Percentiles rank a stretch among this genome's conserved stretches.
phyloP scores from a whole-genome alignment of 805 yeast genomes.

The Spathaspora gorwiae region DNA sequence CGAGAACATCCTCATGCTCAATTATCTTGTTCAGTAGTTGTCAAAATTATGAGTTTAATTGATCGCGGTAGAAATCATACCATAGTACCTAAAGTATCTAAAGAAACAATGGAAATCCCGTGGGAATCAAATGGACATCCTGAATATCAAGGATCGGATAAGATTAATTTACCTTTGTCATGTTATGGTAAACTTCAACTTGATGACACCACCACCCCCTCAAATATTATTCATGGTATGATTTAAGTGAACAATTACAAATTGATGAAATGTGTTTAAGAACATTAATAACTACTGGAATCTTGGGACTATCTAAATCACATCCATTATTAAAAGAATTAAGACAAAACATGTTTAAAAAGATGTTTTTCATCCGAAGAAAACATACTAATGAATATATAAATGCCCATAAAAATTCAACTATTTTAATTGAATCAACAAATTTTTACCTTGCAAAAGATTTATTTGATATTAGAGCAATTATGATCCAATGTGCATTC shows the following conservation, averaged over 20 bases:
- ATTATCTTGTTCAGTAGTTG: slow-evolving; percentile 17
- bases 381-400: slow-evolving; percentile 9
- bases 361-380: slow-evolving; percentile 20
- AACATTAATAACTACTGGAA: slow-evolving; percentile 27
- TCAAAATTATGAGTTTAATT: slow-evolving; percentile 32
- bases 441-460: slow-evolving; percentile 20
- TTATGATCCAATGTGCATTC: slow-evolving; percentile 30
- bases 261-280: slow-evolving; percentile 32
- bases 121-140: slow-evolving; percentile 26
- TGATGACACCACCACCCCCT: slow-evolving; percentile 1
- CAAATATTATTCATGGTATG: slow-evolving; percentile 45
- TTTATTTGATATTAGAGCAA: slow-evolving; percentile 25
- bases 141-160: slow-evolving; percentile 12
- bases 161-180: slow-evolving; percentile 15
- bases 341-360: slow-evolving; percentile 15
- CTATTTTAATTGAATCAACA: slow-evolving; percentile 21
- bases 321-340: slow-evolving; percentile 25
- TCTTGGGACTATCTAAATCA: slow-evolving; percentile 31
- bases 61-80: slow-evolving; percentile 19
- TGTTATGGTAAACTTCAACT: slow-evolving; percentile 15
- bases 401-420: slow-evolving; percentile 8
- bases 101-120: slow-evolving; percentile 22
- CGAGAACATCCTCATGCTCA: slow-evolving; percentile 13
- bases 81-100: slow-evolving; percentile 22
- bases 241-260: slow-evolving; percentile 45